A percentile compares a stretch with the other conserved stretches of the same genome.
Evolutionary conservation across 2,329 filamentous ascomycete genomes (phyloP).

Genomic region (Aspergillus costaricaensis): DNA sequence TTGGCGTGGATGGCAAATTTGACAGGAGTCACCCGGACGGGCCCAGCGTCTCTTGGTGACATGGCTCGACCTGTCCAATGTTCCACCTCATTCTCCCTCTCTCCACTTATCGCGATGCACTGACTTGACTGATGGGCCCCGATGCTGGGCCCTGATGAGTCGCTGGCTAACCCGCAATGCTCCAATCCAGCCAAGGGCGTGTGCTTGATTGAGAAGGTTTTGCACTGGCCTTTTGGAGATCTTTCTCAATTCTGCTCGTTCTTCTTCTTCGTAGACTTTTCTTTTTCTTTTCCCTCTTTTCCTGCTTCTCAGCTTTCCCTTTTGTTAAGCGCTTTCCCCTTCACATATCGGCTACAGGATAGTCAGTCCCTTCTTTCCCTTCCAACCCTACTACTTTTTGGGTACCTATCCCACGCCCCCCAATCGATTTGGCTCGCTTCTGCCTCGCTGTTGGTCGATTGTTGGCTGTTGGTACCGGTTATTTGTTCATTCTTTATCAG

Average conservation of each 20-base stretch:
- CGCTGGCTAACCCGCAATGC: not conserved
- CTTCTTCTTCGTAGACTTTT: not conserved
- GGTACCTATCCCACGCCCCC: not conserved
- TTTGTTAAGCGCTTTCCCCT: slow-evolving; percentile 8
- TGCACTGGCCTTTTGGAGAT: not conserved
- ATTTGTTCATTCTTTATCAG: not conserved
- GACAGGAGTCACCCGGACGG: not conserved
- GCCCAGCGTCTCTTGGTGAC: not conserved
- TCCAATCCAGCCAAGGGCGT: not conserved
- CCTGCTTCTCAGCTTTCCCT: slow-evolving; percentile 5
- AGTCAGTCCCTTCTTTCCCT: not conserved
- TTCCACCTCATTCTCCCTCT: not conserved
- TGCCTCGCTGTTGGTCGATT: not conserved
- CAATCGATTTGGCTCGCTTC: not conserved
- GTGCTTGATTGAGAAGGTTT: not conserved
- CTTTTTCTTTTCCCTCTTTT: not conserved
- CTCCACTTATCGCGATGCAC: not conserved
- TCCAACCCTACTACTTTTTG: not conserved
- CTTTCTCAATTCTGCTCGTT: too few species aligned
- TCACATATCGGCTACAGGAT: not conserved
- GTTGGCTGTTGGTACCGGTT: not conserved
- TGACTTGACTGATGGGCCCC: not conserved
- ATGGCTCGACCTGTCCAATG: not conserved
- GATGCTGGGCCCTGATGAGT: not conserved
- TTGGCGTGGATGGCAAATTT: slow-evolving; percentile 1